These are phyloP conservation scores for Solanum bulbocastanum DNA, from an alignment of 257 asterid genomes.

Conservation along the genomic window DNA sequence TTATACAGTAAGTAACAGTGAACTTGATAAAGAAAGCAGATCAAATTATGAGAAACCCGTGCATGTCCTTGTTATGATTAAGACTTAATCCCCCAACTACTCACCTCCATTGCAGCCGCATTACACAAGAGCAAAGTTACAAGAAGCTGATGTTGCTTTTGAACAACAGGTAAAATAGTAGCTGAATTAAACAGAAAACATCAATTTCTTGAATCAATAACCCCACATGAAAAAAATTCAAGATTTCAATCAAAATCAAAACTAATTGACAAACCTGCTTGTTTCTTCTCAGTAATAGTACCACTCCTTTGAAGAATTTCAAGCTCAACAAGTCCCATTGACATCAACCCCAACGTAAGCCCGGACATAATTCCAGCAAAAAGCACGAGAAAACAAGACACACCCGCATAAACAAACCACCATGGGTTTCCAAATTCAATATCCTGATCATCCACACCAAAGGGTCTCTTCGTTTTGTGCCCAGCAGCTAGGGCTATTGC, in stretches of 20 bases:
- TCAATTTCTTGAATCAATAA: not conserved
- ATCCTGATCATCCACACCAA: conserved; percentile 53
- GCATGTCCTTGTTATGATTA: not conserved
- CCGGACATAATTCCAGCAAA: conserved; percentile 99
- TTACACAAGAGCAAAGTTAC: conserved; percentile 86
- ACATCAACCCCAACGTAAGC: conserved; percentile 86
- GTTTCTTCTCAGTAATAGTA: conserved; percentile 59
- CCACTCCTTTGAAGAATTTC: conserved; percentile 89
- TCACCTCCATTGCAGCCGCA: conserved; percentile 97
- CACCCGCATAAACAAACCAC: conserved; percentile 92
- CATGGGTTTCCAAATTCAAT: conserved; percentile 73
- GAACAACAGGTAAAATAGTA: conserved; percentile 75
- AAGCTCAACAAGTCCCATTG: conserved; percentile 86
- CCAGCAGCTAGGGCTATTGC: conserved; percentile 28
- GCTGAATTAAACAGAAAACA: conserved; percentile 30
- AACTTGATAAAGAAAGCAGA: not conserved
- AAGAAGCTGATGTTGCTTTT: conserved; percentile 98
- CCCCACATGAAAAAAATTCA: not conserved
- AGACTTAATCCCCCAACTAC: not conserved
- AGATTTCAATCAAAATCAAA: not conserved
- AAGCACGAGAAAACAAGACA: conserved; percentile 80
- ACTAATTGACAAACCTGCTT: conserved; percentile 48
- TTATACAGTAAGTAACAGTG: not conserved
- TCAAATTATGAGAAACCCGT: not conserved
- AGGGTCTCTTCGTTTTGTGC: conserved; percentile 26